phyloP scores from a whole-genome alignment of 345 rosid species.

The Populus davidiana region DNA sequence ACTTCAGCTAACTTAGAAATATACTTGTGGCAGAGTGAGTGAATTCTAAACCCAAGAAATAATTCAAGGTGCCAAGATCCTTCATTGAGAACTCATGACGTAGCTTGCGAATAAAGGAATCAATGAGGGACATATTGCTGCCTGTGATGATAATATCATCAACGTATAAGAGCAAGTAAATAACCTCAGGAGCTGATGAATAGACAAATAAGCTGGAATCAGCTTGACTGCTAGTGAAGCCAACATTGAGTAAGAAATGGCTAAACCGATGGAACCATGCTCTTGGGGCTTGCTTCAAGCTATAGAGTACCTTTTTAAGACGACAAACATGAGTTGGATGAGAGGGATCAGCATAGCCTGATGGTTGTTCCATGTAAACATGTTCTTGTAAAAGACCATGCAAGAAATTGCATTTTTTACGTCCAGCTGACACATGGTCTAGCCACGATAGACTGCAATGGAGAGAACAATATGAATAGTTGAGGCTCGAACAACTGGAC shows the following conservation, averaged over 20 bases:
- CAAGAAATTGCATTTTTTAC: neutral
- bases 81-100: neutral
- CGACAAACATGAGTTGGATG: neutral
- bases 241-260: neutral
- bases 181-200: neutral
- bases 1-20: neutral
- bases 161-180: neutral
- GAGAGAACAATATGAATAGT: neutral
- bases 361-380: neutral
- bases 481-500: slow-evolving; percentile 9
- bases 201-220: neutral
- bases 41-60: neutral
- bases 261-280: neutral
- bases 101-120: neutral
- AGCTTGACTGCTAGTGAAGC: neutral
- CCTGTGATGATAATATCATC: neutral
- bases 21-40: neutral
- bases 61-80: neutral
- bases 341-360: neutral
- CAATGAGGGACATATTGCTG: neutral
- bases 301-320: neutral
- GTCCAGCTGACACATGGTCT: neutral
- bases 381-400: neutral
- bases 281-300: neutral
- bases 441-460: neutral